Percentiles rank a stretch among this genome's conserved stretches.
These are phyloP conservation scores for Plantago elongata DNA, from an alignment of 257 asterid genomes.

Conservation along the genomic window DNA sequence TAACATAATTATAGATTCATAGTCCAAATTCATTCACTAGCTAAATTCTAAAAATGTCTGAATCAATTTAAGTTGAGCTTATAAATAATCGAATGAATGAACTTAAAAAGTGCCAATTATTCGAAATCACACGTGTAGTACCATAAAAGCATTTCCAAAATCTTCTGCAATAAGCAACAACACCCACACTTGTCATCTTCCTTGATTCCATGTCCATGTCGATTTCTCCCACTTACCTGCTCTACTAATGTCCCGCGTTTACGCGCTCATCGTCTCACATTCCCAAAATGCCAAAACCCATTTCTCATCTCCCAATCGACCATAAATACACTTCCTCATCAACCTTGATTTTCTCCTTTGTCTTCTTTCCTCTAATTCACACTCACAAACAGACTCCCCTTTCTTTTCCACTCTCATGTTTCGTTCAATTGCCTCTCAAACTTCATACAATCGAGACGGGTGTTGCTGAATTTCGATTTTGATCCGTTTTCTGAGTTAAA, in stretches of 20 bases:
- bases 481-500: constrained; percentile 13
- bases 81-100: too few relatives aligned
- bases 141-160: neutral
- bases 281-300: neutral
- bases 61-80: too few relatives aligned
- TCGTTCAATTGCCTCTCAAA: neutral
- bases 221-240: neutral
- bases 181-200: too few relatives aligned
- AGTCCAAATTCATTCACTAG: too few relatives aligned
- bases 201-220: too few relatives aligned
- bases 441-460: neutral
- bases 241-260: neutral
- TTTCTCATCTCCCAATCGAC: neutral
- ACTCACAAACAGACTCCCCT: neutral
- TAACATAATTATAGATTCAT: too few relatives aligned
- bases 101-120: too few relatives aligned
- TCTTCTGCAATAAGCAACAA: neutral
- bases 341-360: neutral
- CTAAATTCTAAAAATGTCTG: too few relatives aligned
- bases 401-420: neutral
- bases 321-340: neutral
- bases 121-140: too few relatives aligned
- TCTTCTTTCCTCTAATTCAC: neutral
- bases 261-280: neutral
- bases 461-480: constrained; percentile 2